A percentile compares a stretch with the other conserved stretches of the same genome.
Evolutionary conservation across 2,329 filamentous ascomycete genomes (phyloP).

Genomic region (Diaporthe sp.): DNA sequence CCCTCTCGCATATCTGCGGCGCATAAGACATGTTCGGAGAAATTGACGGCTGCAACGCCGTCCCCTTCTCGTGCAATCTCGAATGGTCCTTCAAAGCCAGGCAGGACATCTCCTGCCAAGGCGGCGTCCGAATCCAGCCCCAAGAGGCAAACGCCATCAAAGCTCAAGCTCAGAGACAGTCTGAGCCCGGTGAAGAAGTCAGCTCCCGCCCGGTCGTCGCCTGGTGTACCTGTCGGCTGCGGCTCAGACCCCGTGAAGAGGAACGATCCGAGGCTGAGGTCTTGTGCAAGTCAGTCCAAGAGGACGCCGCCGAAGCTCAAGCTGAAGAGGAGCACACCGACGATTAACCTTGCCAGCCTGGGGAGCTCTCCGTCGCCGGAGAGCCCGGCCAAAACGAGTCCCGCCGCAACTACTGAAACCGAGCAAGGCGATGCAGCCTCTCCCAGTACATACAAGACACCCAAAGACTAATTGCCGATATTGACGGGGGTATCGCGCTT

Average conservation of each 20-base stretch:
- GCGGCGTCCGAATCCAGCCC: not conserved
- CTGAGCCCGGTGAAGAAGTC: not conserved
- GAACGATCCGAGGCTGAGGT: not conserved
- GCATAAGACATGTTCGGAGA: not conserved
- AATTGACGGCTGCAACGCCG: not conserved
- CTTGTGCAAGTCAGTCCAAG: constrained; percentile 12
- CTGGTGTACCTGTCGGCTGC: not conserved
- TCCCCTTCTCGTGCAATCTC: constrained; percentile 22
- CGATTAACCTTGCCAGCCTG: not conserved
- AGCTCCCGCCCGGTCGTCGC: not conserved
- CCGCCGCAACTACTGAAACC: not conserved
- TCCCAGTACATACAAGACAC: not conserved
- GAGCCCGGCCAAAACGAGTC: not conserved
- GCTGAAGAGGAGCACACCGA: constrained; percentile 29
- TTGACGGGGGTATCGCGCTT: not conserved
- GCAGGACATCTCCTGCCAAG: not conserved
- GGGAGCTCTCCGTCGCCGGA: not conserved
- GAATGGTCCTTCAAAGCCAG: not conserved
- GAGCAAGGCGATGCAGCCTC: not conserved
- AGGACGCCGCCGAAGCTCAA: constrained; percentile 32
- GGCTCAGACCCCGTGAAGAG: not conserved
- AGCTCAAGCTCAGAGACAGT: constrained; percentile 14
- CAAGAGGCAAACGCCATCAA: constrained; percentile 12
- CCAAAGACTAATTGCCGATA: not conserved
- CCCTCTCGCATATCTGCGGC: not conserved